Base-by-base conservation (phyloP, 1,284 basidiomycete genomes). In the Moesziomyces globuligerus region DNA sequence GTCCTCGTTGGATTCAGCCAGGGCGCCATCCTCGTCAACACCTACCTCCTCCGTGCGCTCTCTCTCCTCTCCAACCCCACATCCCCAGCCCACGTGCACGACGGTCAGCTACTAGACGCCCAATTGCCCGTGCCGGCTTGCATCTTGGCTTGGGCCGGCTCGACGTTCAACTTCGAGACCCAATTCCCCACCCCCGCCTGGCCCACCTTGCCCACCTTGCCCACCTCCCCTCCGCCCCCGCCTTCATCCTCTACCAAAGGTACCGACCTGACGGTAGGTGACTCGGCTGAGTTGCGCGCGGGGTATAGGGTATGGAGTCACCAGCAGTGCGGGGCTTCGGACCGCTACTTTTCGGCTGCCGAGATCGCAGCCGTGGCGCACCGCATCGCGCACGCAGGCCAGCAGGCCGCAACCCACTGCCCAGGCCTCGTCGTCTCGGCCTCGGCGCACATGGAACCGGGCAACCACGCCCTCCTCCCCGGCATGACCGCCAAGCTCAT, bases 1-100 rank as follows among this genome's bases (percentile, higher is more conserved):
- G 40, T 55, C 3, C 38, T 55, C 20, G 51, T 62, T 1, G 52
- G 51, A 3, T 62, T 49, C 47, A 62, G 59, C 23, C 59, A 65
- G 48, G 53, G 54, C 20, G 53, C 61, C 15, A 54, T 66, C 40
- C 38, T 59, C 10, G 26, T 47, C 51, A 58, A 48, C 25, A 28
- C 45, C 21, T 49, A 54, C 37, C 45, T 53, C 15, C 10, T 58
- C 26, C 23, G 43, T 13, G 49, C 46, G 2, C 34, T 66, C 20
- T 29, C 50, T 15, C 45, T 50, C 5, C 10, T 60, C n/a, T 43
- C 37, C n/a, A n/a, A n/a, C 4, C 17, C 20, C 1, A 7, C 34
- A 9, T 7, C 21, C 7, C 21, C 24, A 13, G 50, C 21, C 15
- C 18, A n/a, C n/a, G 32, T 52, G 42, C 15, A 45, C 21, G n/a